Conservation (phyloP, 2,329 filamentous ascomycete species). For the Cercospora zeina region DNA sequence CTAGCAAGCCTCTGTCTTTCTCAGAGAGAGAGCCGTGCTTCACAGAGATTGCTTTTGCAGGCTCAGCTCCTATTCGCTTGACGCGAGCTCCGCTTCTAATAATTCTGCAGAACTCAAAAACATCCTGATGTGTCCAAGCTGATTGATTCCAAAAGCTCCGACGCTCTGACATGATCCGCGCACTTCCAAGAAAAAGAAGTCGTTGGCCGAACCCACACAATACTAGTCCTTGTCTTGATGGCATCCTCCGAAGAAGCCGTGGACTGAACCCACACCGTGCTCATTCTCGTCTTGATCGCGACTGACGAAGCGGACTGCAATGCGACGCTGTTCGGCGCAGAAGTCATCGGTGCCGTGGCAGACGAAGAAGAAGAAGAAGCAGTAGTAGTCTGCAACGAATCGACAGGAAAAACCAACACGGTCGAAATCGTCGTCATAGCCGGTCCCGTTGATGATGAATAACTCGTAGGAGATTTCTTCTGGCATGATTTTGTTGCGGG, state of each 20-base stretch:
- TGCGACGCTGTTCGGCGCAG: neutral
- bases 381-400: neutral
- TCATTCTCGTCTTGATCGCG: neutral
- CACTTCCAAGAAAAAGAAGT: neutral
- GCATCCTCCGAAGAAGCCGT: neutral
- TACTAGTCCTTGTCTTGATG: neutral
- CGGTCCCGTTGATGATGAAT: neutral
- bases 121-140: too few relatives aligned
- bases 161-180: neutral
- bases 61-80: too few relatives aligned
- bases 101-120: too few relatives aligned
- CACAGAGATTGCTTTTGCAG: too few relatives aligned
- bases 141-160: too few relatives aligned
- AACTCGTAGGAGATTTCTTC: neutral
- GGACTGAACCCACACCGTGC: neutral
- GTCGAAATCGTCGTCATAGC: conserved; percentile 12
- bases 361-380: neutral
- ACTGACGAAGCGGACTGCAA: neutral
- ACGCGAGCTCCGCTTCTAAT: too few relatives aligned
- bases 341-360: neutral
- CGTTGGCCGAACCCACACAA: neutral
- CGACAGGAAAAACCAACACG: conserved; percentile 7
- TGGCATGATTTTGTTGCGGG: conserved; percentile 3
- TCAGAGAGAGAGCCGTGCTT: too few relatives aligned
- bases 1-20: too few relatives aligned